Base-by-base conservation (phyloP, 176 grass and related monocot genomes). In the Cenchrus americanus region DNA sequence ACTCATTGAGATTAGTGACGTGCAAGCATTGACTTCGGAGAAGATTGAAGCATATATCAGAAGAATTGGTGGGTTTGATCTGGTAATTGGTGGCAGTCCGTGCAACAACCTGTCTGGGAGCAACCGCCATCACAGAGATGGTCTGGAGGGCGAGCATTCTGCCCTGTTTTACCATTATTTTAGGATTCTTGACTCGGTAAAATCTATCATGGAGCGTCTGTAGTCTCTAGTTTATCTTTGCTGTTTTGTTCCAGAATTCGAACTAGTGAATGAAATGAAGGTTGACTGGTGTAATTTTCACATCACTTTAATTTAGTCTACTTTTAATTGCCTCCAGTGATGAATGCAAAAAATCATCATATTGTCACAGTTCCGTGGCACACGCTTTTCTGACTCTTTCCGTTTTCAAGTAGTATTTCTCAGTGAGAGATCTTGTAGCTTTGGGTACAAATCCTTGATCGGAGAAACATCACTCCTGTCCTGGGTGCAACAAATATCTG, bases 51-150 rank as follows among this genome's bases (percentile, higher is more conserved):
- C 47, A 5, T 86, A 83, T 19, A 77, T 93, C 32, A 62, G 26
- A 10, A 83, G 75, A 30, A 82, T 83, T 54, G 96, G 96, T 14
- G 80, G 93, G 1, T 90, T 95, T 74, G 93, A 98, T 66, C 62
- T 98, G 18, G 87, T 98, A 3, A 91, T 98, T 34, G 96, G 93
- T 0, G 96, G 95, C 10, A 98, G 95, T 43, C 95, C 95, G 0
- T 98, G 95, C 64, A 98, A 98, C 60, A 98, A 98, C 71, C 86
- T 95, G n/a, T 24, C 95, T 10, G 92, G 95, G 7, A 95, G 91
- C 76, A 98, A 98, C 79, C 78, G 95, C 7, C 73, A 89, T 62
- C 84, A 89, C 18, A 82, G 96, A 5, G 89, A 94, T 75, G 96
- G 96, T 9, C 65, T 99, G 34, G 89, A 89, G 67, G 96, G 96